phyloP scores from a whole-genome alignment of 129 eudicot genomes.

The Helichrysum umbraculigerum region DNA sequence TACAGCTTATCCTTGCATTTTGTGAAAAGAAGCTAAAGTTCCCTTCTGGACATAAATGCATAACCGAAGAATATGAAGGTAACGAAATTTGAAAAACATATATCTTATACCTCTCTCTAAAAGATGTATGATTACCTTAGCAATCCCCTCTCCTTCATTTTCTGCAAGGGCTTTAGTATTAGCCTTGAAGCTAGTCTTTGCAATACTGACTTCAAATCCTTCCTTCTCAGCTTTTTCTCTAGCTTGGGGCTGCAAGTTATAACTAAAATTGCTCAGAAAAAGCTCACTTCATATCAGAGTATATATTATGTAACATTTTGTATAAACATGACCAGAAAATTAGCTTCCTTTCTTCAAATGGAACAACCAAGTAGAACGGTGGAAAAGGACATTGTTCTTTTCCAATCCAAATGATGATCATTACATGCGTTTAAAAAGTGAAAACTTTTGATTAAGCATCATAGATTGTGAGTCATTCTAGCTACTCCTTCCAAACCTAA shows the following conservation, averaged over 20 bases:
- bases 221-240: conserved; percentile 95
- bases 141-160: conserved; percentile 98
- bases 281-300: not conserved
- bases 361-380: not conserved
- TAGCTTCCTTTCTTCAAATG: not conserved
- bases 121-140: conserved; percentile 58
- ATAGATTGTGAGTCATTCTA: not conserved
- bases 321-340: not conserved
- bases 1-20: not conserved
- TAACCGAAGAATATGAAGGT: conserved; percentile 7
- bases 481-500: not conserved
- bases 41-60: not conserved
- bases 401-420: not conserved
- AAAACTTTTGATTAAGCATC: not conserved
- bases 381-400: not conserved
- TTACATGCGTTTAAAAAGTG: not conserved
- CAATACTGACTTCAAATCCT: conserved; percentile 85
- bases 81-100: not conserved
- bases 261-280: conserved; percentile 23
- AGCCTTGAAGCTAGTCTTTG: conserved; percentile 98
- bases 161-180: conserved; percentile 99
- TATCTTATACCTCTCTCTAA: conserved; percentile 1
- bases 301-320: not conserved
- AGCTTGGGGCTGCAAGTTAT: conserved; percentile 82
- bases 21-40: not conserved